Conservation (phyloP, 441 rosid species). For the Euphorbia corollata region DNA sequence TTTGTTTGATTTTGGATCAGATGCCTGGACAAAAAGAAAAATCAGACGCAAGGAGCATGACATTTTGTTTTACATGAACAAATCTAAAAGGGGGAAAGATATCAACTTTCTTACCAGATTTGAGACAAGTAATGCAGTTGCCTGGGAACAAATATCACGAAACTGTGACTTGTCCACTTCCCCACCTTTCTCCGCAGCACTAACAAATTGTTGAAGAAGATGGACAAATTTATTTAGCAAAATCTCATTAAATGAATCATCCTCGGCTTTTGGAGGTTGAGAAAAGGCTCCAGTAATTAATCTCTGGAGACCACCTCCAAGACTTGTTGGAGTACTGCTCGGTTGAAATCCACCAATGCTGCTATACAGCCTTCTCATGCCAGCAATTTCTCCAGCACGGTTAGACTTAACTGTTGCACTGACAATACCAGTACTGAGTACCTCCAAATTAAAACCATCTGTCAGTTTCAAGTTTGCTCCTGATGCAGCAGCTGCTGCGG, state of each 20-base stretch:
- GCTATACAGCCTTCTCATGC: constrained; percentile 92
- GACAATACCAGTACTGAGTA: constrained; percentile 86
- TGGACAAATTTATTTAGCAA: constrained; percentile 70
- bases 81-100: too few species aligned
- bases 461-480: constrained; percentile 83
- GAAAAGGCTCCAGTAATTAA: constrained; percentile 89
- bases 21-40: constrained; percentile 39
- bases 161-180: constrained; percentile 78
- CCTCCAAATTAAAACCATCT: constrained; percentile 89
- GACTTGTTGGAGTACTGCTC: constrained; percentile 44
- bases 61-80: background rate
- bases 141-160: constrained; percentile 89
- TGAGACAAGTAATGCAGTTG: constrained; percentile 87
- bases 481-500: constrained; percentile 97
- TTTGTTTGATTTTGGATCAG: constrained; percentile 63
- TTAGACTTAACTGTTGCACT: constrained; percentile 96
- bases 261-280: constrained; percentile 59
- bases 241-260: constrained; percentile 85
- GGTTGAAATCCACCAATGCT: constrained; percentile 92
- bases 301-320: constrained; percentile 75
- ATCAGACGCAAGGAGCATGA: constrained; percentile 11
- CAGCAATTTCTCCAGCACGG: constrained; percentile 97
- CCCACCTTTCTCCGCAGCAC: constrained; percentile 80
- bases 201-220: constrained; percentile 91
- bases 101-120: constrained; percentile 55